Conservation (phyloP, 75 land plant species). For the Adiantum capillusveneris region DNA sequence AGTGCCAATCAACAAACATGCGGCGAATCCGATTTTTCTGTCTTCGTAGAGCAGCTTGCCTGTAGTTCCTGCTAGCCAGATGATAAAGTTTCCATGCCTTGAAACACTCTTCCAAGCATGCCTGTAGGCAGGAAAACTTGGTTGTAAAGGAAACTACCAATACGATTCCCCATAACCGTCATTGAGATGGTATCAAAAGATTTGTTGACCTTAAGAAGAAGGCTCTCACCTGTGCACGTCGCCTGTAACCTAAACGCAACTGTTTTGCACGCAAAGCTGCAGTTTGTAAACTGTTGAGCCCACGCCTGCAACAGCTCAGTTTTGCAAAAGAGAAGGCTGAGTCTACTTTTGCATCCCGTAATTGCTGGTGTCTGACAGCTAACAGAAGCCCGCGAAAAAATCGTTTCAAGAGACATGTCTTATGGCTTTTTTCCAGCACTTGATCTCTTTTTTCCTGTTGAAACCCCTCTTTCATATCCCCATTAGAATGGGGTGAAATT, state of each 20-base stretch:
- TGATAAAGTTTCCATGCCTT: slow-evolving; percentile 16
- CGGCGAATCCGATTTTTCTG: not conserved
- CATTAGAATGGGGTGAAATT: not conserved
- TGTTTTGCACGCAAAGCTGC: slow-evolving; percentile 8
- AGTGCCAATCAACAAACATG: slow-evolving; percentile 6
- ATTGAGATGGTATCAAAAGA: too few relatives aligned
- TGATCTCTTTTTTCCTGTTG: slow-evolving; percentile 4
- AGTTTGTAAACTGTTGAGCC: not conserved
- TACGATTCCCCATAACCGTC: too few relatives aligned
- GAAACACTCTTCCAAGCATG: slow-evolving; percentile 15
- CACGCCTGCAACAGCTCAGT: slow-evolving; percentile 6
- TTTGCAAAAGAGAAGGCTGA: slow-evolving; percentile 8
- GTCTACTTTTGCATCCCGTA: not conserved
- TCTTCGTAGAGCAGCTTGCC: slow-evolving; percentile 3
- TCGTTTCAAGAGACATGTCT: slow-evolving; percentile 2
- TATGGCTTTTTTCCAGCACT: slow-evolving; percentile 1
- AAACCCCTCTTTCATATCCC: too few relatives aligned
- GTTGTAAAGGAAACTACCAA: not conserved
- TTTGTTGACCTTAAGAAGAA: not conserved
- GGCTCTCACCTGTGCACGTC: slow-evolving; percentile 1
- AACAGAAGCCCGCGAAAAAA: slow-evolving; percentile 3
- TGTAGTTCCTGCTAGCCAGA: slow-evolving; percentile 13
- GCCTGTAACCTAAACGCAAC: not conserved
- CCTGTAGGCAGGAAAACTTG: slow-evolving; percentile 8
- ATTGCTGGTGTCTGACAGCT: not conserved